Evolutionary conservation across 148 eudicot species (phyloP).

Genomic region (Talinum fruticosum): DNA sequence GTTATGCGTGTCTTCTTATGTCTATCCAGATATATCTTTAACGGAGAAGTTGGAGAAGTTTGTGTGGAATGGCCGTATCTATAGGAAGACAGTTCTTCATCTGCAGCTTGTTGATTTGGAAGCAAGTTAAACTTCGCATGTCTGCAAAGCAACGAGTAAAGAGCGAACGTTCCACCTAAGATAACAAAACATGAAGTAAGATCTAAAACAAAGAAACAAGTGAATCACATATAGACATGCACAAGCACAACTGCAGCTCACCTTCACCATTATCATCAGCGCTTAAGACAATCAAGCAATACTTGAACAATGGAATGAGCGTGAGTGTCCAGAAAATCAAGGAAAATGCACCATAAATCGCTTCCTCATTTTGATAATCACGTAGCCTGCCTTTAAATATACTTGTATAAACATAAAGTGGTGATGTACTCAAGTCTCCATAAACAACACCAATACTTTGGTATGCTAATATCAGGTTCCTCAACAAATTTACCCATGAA

Average conservation of each 20-base stretch:
- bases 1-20: conserved; percentile 59
- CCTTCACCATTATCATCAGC: conserved; percentile 99
- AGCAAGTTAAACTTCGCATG: conserved; percentile 89
- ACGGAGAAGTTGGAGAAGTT: conserved; percentile 34
- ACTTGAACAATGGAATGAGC: conserved; percentile 84
- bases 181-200: conserved; percentile 9
- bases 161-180: conserved; percentile 94
- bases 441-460: conserved; percentile 94
- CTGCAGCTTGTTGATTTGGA: conserved; percentile 99
- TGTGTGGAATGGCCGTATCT: conserved; percentile 52
- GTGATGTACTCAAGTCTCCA: conserved; percentile 95
- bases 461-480: conserved; percentile 73
- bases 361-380: conserved; percentile 51
- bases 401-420: conserved; percentile 83
- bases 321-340: conserved; percentile 90
- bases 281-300: conserved; percentile 60
- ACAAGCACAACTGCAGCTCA: conserved; percentile 24
- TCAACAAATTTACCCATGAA: conserved; percentile 46
- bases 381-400: conserved; percentile 55
- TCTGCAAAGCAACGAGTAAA: conserved; percentile 91
- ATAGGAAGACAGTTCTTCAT: conserved; percentile 84
- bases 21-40: conserved; percentile 81
- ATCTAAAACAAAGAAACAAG: background rate
- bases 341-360: conserved; percentile 83
- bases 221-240: background rate